Conservation (phyloP, 305 asterid genomes). For the Fraxinus latifolia region DNA sequence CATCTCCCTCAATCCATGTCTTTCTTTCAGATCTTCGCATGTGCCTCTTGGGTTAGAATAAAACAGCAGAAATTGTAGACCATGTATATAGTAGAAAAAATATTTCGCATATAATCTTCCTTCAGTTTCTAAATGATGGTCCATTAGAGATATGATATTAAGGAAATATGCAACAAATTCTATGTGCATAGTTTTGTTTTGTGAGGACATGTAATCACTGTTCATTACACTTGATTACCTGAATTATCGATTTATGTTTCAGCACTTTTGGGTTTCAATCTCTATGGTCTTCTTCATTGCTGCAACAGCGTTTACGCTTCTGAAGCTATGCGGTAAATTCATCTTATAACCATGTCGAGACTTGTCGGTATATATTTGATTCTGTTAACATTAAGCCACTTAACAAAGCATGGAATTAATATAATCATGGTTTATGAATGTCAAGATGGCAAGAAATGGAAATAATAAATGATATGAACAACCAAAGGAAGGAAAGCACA, state of each 20-base stretch:
- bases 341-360: constrained; percentile 5
- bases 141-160: neutral
- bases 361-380: neutral
- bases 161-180: neutral
- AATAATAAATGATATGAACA: neutral
- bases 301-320: constrained; percentile 81
- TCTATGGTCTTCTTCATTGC: constrained; percentile 97
- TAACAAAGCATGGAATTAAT: neutral
- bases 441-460: neutral
- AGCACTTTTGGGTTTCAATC: constrained; percentile 98
- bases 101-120: neutral
- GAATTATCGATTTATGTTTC: constrained; percentile 33
- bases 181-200: constrained; percentile 1
- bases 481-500: neutral
- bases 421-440: neutral
- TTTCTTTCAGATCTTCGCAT: neutral
- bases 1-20: neutral
- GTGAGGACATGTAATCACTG: neutral
- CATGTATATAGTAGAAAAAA: neutral
- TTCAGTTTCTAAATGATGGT: neutral
- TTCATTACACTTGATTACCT: constrained; percentile 15
- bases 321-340: constrained; percentile 76
- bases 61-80: neutral
- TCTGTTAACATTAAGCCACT: neutral
- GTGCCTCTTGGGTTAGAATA: neutral